phyloP scores from a whole-genome alignment of 768 basidiomycete species.

The Boletus rubroflammeus region DNA sequence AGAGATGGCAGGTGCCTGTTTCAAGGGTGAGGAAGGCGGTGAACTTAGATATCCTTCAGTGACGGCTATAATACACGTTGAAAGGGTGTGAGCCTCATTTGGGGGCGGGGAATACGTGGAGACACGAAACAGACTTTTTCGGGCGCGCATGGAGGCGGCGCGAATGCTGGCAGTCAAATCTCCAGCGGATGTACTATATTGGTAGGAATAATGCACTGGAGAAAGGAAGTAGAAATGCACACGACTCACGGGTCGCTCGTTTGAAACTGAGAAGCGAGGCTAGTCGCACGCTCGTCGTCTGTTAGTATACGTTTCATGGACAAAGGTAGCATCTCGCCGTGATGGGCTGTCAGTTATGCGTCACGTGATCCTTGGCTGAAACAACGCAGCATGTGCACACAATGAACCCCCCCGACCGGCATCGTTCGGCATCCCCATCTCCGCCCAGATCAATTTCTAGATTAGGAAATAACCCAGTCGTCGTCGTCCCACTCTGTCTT shows the following conservation, averaged over 20 bases:
- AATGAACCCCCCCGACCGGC: conserved; percentile 7
- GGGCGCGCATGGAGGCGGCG: conserved; percentile 52
- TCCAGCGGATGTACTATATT: conserved; percentile 37
- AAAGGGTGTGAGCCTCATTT: conserved; percentile 29
- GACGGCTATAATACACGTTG: conserved; percentile 44
- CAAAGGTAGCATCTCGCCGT: neutral
- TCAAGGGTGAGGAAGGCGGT: conserved; percentile 34
- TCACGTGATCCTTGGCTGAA: conserved; percentile 6
- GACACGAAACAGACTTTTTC: conserved; percentile 50
- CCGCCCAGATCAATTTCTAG: conserved; percentile 4
- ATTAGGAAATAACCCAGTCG: conserved; percentile 10
- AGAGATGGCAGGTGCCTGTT: conserved; percentile 24
- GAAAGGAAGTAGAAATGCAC: conserved; percentile 9
- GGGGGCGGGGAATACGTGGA: conserved; percentile 16
- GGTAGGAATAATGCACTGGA: conserved; percentile 10
- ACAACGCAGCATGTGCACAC: neutral
- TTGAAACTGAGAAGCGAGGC: conserved; percentile 22
- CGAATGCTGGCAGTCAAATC: conserved; percentile 55
- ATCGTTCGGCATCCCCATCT: conserved; percentile 8
- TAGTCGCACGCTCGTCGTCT: conserved; percentile 28
- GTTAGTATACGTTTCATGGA: conserved; percentile 37
- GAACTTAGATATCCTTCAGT: conserved; percentile 56
- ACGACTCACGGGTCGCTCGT: conserved; percentile 23
- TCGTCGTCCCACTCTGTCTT: conserved; percentile 12
- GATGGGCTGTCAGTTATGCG: neutral